A percentile compares a stretch with the other conserved stretches of the same genome.
Evolutionary conservation across 2,329 filamentous ascomycete genomes (phyloP).

Genomic region (Celoporthe dispersa): DNA sequence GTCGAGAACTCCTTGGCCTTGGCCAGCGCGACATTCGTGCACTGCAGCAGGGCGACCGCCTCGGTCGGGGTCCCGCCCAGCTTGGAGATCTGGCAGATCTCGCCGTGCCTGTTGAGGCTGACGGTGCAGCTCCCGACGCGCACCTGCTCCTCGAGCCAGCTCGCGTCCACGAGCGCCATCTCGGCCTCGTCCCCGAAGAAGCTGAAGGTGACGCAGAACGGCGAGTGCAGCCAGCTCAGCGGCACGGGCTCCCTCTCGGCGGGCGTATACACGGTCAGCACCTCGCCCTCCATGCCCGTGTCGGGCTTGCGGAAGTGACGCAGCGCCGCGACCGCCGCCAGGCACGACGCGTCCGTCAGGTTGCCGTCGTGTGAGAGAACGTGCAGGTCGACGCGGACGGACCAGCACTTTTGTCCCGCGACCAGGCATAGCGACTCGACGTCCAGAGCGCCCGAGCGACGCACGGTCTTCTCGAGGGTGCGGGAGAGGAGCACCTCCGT

Average conservation of each 20-base stretch:
- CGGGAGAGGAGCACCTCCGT: slow-evolving; percentile 85
- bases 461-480: slow-evolving; percentile 90
- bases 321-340: slow-evolving; percentile 85
- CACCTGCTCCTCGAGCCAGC: slow-evolving; percentile 75
- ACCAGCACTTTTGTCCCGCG: slow-evolving; percentile 89
- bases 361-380: slow-evolving; percentile 91
- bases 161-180: slow-evolving; percentile 73
- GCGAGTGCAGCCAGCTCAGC: slow-evolving; percentile 88
- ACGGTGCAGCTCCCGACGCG: slow-evolving; percentile 76
- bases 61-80: slow-evolving; percentile 83
- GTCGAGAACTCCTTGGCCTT: slow-evolving; percentile 82
- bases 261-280: slow-evolving; percentile 80
- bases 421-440: slow-evolving; percentile 95
- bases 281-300: slow-evolving; percentile 82
- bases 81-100: slow-evolving; percentile 91
- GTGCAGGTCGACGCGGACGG: slow-evolving; percentile 88
- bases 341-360: slow-evolving; percentile 81
- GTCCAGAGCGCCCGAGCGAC: slow-evolving; percentile 88
- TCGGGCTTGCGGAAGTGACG: slow-evolving; percentile 92
- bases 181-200: slow-evolving; percentile 78
- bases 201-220: slow-evolving; percentile 88
- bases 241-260: slow-evolving; percentile 89
- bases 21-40: slow-evolving; percentile 72
- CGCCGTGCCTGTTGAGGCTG: slow-evolving; percentile 85
- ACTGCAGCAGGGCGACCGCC: slow-evolving; percentile 76